Base-by-base conservation (phyloP, 2,329 filamentous ascomycete species). In the Neofusicoccum kwambonambiense region DNA sequence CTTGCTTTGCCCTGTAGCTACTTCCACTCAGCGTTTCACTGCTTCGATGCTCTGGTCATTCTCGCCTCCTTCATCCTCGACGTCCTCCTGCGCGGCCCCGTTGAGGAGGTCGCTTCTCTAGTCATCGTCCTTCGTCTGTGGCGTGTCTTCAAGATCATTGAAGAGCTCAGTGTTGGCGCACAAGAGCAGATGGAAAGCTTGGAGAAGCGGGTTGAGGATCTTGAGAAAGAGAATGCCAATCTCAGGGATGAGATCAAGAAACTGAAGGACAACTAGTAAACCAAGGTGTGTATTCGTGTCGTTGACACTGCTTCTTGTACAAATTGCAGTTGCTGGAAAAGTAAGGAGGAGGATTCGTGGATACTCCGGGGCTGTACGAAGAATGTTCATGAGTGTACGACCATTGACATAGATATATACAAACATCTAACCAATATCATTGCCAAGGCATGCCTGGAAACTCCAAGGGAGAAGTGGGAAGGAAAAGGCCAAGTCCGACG, bases 81-180 rank as follows among this genome's bases (percentile, higher is more conserved):
- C 69, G 76, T 90, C 22, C 73, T 87, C 2, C 80, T 88, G 15
- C 82, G 83, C 42, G 88, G 88, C 50, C 75, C 85, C 1, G 75
- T 86, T 5, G 86, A 88, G 74, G 86, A 90, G 71, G 85, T 89
- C 52, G 87, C 84, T 0, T 89, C 86, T 0, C 78, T 91, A n/a
- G 83, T 91, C 56, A 82, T 91, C 34, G 81, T 90, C 3, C 77
- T 91, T 50, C 85, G 89, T 62, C 79, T 91, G 3, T 90, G 88
- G 86, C 83, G 89, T 15, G 82, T 91, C 50, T 86, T 90, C 73
- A 90, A 90, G 78, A 89, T 90, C 60, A 85, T 89, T 6, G 87
- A 91, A 71, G 89, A 91, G 74, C 80, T 90, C 67, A 84, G 84
- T 35, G 81, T 88, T 6, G 87, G 86, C 8, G 87, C 87, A 1